These are phyloP conservation scores for Aspergillus unguis DNA, from an alignment of 2,329 filamentous ascomycete species.

Conservation along the genomic window DNA sequence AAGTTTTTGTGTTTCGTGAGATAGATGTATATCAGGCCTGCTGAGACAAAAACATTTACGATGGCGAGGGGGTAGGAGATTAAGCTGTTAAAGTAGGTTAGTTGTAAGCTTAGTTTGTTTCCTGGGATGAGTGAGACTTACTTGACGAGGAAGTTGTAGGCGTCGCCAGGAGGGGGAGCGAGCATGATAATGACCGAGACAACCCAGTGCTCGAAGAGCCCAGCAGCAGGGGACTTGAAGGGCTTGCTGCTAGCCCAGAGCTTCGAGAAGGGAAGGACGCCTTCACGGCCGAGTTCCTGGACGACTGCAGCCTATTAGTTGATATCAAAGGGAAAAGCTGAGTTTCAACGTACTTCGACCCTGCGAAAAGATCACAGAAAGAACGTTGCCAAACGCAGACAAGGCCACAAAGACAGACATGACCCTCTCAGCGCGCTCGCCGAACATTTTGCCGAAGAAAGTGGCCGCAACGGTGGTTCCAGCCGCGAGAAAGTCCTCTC, in stretches of 20 bases:
- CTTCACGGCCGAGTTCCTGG: slow-evolving; percentile 66
- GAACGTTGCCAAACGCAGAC: slow-evolving; percentile 60
- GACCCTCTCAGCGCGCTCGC: slow-evolving; percentile 51
- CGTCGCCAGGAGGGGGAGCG: slow-evolving; percentile 64
- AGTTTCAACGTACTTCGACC: slow-evolving; percentile 33
- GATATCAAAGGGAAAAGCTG: too few species aligned
- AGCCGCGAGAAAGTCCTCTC: slow-evolving; percentile 52
- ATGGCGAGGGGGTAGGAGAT: slow-evolving; percentile 44
- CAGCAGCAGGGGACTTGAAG: slow-evolving; percentile 61
- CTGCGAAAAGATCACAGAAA: slow-evolving; percentile 54
- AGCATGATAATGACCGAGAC: slow-evolving; percentile 64
- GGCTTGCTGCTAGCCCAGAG: slow-evolving; percentile 69
- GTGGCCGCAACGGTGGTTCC: slow-evolving; percentile 55
- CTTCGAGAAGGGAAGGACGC: slow-evolving; percentile 61
- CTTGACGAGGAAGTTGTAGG: slow-evolving; percentile 61
- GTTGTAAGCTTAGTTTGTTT: background rate
- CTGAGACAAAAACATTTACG: slow-evolving; percentile 51
- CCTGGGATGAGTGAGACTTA: slow-evolving; percentile 21
- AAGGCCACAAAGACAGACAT: slow-evolving; percentile 61
- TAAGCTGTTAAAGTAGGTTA: slow-evolving; percentile 21
- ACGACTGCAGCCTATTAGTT: slow-evolving; percentile 27
- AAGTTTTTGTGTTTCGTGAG: slow-evolving; percentile 32
- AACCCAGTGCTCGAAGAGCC: slow-evolving; percentile 61
- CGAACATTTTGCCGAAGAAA: slow-evolving; percentile 62
- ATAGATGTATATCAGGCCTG: slow-evolving; percentile 50